A percentile compares a stretch with the other conserved stretches of the same genome.
Conservation (phyloP, 2,329 filamentous ascomycete genomes). For the Diaporthe helianthi region DNA sequence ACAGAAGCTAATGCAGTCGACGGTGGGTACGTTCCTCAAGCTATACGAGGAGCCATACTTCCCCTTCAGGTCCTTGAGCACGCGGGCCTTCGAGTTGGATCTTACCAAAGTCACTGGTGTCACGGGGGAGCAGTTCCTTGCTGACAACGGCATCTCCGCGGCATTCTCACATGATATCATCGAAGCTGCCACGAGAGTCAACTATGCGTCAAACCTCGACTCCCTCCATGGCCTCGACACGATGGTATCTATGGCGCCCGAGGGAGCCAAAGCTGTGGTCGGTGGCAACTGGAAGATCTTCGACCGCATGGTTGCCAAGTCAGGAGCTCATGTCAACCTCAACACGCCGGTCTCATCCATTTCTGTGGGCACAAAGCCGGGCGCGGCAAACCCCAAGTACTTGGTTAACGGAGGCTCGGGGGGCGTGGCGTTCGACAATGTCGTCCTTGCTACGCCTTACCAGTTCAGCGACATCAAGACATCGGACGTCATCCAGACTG, state of each 20-base stretch:
- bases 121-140: conserved; percentile 77
- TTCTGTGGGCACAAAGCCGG: conserved; percentile 52
- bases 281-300: conserved; percentile 98
- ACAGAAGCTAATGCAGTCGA: conserved; percentile 73
- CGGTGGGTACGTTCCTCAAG: conserved; percentile 75
- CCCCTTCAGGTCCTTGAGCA: conserved; percentile 79
- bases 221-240: conserved; percentile 88
- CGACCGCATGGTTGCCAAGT: conserved; percentile 74
- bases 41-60: conserved; percentile 85
- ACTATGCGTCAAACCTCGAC: conserved; percentile 90
- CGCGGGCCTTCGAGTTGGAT: conserved; percentile 71
- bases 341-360: conserved; percentile 74
- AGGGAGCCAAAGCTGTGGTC: conserved; percentile 78
- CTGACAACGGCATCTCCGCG: conserved; percentile 65
- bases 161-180: conserved; percentile 81
- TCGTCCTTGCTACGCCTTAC: conserved; percentile 83
- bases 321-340: conserved; percentile 65
- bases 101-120: conserved; percentile 70
- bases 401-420: conserved; percentile 48
- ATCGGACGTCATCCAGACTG: conserved; percentile 71
- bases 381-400: conserved; percentile 53
- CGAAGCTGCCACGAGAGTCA: conserved; percentile 89
- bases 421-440: conserved; percentile 71
- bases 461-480: conserved; percentile 77
- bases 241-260: conserved; percentile 89